These are phyloP conservation scores for Boletus pseudopeckii DNA, from an alignment of 768 basidiomycete species.

Conservation along the genomic window DNA sequence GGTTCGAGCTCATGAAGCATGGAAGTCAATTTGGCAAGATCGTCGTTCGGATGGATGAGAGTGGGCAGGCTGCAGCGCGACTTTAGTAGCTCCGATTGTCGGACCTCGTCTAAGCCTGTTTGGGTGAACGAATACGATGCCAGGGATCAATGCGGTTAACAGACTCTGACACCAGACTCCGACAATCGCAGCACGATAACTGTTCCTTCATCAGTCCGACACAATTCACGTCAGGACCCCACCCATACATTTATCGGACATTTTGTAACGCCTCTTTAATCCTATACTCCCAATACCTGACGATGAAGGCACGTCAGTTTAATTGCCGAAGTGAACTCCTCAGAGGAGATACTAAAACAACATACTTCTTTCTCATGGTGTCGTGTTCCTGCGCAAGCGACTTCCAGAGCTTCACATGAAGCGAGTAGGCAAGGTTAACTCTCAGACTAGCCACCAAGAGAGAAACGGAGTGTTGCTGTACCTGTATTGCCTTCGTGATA, in stretches of 20 bases:
- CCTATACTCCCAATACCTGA: constrained; percentile 78
- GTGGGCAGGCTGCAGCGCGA: constrained; percentile 22
- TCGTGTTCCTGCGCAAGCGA: constrained; percentile 67
- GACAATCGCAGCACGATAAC: background rate
- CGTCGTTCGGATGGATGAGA: constrained; percentile 46
- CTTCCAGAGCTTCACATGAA: constrained; percentile 57
- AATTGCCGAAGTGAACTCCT: constrained; percentile 19
- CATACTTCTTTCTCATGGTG: constrained; percentile 72
- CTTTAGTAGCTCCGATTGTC: constrained; percentile 14
- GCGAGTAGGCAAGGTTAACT: constrained; percentile 13
- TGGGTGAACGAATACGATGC: background rate
- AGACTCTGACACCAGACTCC: background rate
- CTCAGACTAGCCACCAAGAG: background rate
- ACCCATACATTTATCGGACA: constrained; percentile 17
- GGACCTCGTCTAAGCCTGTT: background rate
- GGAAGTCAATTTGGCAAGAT: constrained; percentile 80
- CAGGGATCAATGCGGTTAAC: background rate
- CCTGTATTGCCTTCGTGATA: constrained; percentile 47
- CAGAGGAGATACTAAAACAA: constrained; percentile 12
- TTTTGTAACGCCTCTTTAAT: constrained; percentile 47
- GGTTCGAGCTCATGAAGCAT: constrained; percentile 61
- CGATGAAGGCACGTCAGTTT: constrained; percentile 17
- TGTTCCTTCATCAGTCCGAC: no score
- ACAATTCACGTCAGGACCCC: constrained; percentile 5
- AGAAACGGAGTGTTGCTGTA: constrained; percentile 23